These are phyloP conservation scores for Melanomma pulvis-pyrius DNA, from an alignment of 495 filamentous ascomycete species.

Conservation along the genomic window DNA sequence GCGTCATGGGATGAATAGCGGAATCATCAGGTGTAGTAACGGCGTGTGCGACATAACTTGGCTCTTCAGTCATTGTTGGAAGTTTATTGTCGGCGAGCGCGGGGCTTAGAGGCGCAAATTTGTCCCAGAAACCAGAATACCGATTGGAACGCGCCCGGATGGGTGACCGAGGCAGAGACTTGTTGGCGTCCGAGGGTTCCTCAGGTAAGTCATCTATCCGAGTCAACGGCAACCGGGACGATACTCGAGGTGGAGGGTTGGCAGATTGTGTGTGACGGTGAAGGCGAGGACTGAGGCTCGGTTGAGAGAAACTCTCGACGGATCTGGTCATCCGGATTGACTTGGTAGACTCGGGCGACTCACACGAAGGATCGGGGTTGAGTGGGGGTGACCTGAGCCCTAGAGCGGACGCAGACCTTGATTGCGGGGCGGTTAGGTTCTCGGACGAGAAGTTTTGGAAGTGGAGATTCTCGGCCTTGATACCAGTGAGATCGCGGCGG, in stretches of 20 bases:
- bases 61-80: conserved; percentile 30
- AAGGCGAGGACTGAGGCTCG: conserved; percentile 26
- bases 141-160: conserved; percentile 2
- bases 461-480: conserved; percentile 66
- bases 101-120: conserved; percentile 24
- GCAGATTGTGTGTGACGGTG: conserved; percentile 33
- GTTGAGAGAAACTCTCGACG: conserved; percentile 42
- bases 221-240: conserved; percentile 27
- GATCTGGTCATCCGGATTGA: conserved; percentile 27
- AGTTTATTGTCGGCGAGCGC: conserved; percentile 6
- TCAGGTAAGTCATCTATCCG: conserved; percentile 32
- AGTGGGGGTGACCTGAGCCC: conserved; percentile 22
- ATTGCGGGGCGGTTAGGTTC: conserved; percentile 27
- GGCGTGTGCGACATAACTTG: conserved; percentile 44
- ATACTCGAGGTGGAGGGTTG: conserved; percentile 33
- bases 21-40: conserved; percentile 55
- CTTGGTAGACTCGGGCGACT: neutral
- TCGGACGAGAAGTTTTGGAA: conserved; percentile 66
- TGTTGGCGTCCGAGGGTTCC: conserved; percentile 4
- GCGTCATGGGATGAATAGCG: conserved; percentile 52
- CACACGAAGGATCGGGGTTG: conserved; percentile 7
- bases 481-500: conserved; percentile 61
- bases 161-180: neutral
- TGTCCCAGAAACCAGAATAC: conserved; percentile 26
- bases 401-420: conserved; percentile 15